These are phyloP conservation scores for Fragilaria crotonensis DNA, from an alignment of 108 stramenopile species.

Conservation along the genomic window DNA sequence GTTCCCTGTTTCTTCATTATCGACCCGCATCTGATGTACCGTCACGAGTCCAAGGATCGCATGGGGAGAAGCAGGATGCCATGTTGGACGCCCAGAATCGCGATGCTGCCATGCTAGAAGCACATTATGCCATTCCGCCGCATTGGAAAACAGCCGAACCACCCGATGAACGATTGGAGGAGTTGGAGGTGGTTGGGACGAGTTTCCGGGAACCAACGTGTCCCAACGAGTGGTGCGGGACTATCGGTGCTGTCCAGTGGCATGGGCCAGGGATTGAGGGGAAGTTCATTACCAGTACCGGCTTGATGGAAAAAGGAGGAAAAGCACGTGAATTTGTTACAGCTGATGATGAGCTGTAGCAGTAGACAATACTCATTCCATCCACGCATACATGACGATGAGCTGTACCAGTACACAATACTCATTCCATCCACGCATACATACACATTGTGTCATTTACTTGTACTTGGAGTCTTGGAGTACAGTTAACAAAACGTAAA, in stretches of 20 bases:
- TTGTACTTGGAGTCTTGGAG: too few relatives aligned
- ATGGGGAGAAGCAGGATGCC: neutral
- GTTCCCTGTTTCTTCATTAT: conserved; percentile 38
- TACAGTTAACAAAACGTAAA: too few relatives aligned
- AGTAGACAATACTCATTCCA: too few relatives aligned
- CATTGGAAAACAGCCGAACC: conserved; percentile 14
- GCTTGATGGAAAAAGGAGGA: too few relatives aligned
- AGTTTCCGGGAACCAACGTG: conserved; percentile 35
- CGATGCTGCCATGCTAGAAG: conserved; percentile 10
- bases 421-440: too few relatives aligned
- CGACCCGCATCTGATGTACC: neutral
- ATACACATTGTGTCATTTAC: too few relatives aligned
- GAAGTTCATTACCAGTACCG: neutral
- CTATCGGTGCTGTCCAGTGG: conserved; percentile 28
- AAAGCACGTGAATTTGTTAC: too few relatives aligned
- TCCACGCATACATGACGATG: too few relatives aligned
- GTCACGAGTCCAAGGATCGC: neutral
- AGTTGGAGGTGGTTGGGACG: conserved; percentile 17
- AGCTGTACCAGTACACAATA: too few relatives aligned
- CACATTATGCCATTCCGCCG: conserved; percentile 21
- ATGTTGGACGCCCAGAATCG: conserved; percentile 6
- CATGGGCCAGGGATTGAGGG: conserved; percentile 33
- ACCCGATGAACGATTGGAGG: conserved; percentile 21
- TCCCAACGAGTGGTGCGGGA: conserved; percentile 31
- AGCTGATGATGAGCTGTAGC: too few relatives aligned